phyloP scores from a whole-genome alignment of 2,329 filamentous ascomycete species.

The Fusarium sp. region DNA sequence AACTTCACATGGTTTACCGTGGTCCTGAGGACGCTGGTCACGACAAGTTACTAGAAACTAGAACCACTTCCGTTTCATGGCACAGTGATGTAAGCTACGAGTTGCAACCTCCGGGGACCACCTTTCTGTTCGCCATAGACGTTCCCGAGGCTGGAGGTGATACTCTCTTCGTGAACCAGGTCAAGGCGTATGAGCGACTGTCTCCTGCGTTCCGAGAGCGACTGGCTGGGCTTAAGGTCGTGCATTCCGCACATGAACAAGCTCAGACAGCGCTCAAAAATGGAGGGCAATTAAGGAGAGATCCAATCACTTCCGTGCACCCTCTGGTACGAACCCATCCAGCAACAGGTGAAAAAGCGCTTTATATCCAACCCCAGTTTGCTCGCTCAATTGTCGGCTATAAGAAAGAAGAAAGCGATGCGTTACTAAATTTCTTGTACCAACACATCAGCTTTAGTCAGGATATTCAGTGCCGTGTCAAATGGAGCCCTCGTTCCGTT shows the following conservation, averaged over 20 bases:
- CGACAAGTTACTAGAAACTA: not conserved
- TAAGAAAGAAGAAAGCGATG: not conserved
- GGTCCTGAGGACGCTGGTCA: not conserved
- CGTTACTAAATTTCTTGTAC: not conserved
- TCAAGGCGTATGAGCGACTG: not conserved
- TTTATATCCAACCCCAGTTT: not conserved
- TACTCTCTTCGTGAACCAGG: not conserved
- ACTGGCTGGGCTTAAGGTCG: not conserved
- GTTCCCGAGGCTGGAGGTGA: not conserved
- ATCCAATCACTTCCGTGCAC: not conserved
- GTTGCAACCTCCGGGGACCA: constrained; percentile 60
- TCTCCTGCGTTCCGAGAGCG: not conserved
- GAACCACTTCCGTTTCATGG: constrained; percentile 52
- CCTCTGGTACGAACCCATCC: not conserved
- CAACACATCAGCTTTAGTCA: not conserved
- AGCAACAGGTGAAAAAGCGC: not conserved
- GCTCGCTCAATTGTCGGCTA: not conserved
- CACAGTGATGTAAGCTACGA: constrained; percentile 62
- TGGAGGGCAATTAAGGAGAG: not conserved
- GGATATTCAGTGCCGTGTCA: not conserved
- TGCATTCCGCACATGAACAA: not conserved
- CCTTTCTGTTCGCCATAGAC: constrained; percentile 49
- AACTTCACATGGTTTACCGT: not conserved
- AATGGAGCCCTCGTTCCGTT: not conserved
- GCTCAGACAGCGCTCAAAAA: not conserved